Evolutionary conservation across 1,139 yeast genomes (phyloP).

Genomic region (Yamadazyma friedrichii): DNA sequence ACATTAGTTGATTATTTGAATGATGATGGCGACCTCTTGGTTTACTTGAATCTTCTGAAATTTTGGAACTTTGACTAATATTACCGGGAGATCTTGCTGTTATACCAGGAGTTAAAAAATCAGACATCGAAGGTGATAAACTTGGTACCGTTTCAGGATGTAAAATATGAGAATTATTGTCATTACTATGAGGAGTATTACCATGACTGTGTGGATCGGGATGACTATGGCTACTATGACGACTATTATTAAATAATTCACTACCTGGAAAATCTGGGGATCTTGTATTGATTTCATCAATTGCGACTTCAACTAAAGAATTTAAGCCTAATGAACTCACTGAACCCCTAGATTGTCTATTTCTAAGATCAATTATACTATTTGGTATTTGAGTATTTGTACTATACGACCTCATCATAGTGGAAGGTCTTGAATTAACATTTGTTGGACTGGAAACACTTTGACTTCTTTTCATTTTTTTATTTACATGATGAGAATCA

Average conservation of each 20-base stretch:
- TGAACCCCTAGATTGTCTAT: conserved; percentile 6
- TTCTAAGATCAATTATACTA: conserved; percentile 8
- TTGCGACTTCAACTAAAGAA: conserved; percentile 32
- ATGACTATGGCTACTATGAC: no score
- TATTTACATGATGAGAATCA: background rate
- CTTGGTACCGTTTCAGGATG: conserved; percentile 9
- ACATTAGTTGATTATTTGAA: conserved; percentile 2
- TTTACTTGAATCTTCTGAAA: conserved; percentile 1
- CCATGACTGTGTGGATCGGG: no score
- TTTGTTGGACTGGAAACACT: conserved; percentile 12
- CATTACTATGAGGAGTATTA: background rate
- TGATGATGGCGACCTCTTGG: background rate
- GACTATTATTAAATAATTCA: conserved; percentile 2
- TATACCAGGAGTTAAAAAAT: conserved; percentile 15
- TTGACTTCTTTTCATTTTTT: conserved; percentile 15
- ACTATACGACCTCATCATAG: conserved; percentile 18
- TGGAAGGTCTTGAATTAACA: conserved; percentile 3
- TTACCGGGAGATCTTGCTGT: conserved; percentile 11
- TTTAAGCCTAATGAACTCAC: conserved; percentile 16
- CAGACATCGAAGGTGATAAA: conserved; percentile 22
- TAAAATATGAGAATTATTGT: background rate
- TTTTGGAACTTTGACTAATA: conserved; percentile 7
- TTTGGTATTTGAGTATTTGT: conserved; percentile 13
- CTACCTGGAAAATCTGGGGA: conserved; percentile 14
- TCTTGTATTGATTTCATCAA: conserved; percentile 23